Evolutionary conservation across 176 grass and related monocot genomes (phyloP), one percentile per base, ranked within the genome.

Genomic region (Tillandsia leiboldiana): DNA sequence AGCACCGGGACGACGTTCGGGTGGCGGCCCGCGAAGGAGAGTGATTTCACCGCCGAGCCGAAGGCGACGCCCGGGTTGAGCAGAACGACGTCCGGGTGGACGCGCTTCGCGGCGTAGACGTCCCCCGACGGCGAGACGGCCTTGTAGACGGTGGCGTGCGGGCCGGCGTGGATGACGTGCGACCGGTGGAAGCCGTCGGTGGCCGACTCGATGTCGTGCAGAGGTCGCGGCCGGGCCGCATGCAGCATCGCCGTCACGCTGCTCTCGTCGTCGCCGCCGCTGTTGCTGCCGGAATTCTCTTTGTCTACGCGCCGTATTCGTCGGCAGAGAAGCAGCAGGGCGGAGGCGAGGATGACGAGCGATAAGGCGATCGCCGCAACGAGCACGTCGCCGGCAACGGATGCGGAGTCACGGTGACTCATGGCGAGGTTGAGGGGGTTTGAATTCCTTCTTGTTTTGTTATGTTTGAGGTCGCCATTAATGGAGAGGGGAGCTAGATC

Each of bases 131-230:
- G 76, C 1, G 87, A 70, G 2, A 48, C 68, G 57, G 87, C 84
- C 5, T 63, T 71, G 67, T 88, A 96, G 11, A 91, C 91, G 1
- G 84, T 73, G 17, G 81, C 81, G 24, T 80, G 79, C 48, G 64
- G 12, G 11, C 87, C 87, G 28, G 73, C 73, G 20, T 87, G 84
- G 49, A 90, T 65, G 10, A 96, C 24, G 14, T 71, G 57, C 48
- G 82, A 75, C 3, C 66, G 54, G 78, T 91, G 91, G 70, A 96
- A 96, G 11, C 91, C 82, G 42, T 87, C 82, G 8, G 91, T 96
- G 52, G 87, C 82, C 51, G 71, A 61, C 79, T 91, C 87, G 0
- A 96, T 64, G 28, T 85, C 87, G 12, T 79, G 75, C 49, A 84
- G 77, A 7, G 72, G 82, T 1, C 85, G 73, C 8, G 80, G 74